These are phyloP conservation scores for Penicillium sp. DNA, from an alignment of 2,329 filamentous ascomycete genomes.

Conservation along the genomic window DNA sequence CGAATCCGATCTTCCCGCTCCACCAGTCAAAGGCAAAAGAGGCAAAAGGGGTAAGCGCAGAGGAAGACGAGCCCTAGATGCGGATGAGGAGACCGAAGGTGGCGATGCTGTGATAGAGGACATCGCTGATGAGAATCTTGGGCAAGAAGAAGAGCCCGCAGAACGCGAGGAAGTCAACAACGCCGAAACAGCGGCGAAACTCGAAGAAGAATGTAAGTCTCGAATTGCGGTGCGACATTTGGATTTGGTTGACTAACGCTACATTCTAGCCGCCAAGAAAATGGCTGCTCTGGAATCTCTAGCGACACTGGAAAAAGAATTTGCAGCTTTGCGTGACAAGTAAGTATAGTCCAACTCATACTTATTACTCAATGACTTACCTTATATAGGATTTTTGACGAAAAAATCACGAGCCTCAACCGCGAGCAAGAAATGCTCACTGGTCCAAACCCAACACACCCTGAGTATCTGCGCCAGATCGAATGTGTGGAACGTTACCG, in stretches of 20 bases:
- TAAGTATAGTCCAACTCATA: constrained; percentile 29
- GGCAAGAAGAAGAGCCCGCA: constrained; percentile 51
- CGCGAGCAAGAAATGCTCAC: constrained; percentile 62
- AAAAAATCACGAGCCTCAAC: constrained; percentile 80
- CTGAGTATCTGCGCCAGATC: constrained; percentile 87
- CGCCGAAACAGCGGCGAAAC: constrained; percentile 46
- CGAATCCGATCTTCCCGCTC: constrained; percentile 31
- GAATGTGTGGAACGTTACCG: constrained; percentile 80
- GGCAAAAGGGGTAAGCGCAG: constrained; percentile 49
- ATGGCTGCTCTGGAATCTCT: constrained; percentile 78
- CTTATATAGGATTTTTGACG: constrained; percentile 72
- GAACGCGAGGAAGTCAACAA: constrained; percentile 51
- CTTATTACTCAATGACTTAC: constrained; percentile 11
- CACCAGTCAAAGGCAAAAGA: constrained; percentile 40
- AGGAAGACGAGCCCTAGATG: constrained; percentile 43
- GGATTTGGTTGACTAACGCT: neutral
- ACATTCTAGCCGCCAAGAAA: constrained; percentile 68
- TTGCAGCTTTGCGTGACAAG: constrained; percentile 74
- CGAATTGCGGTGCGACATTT: neutral
- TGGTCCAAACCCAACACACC: constrained; percentile 68
- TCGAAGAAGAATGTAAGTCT: constrained; percentile 54
- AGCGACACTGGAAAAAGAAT: constrained; percentile 80
- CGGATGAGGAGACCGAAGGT: constrained; percentile 39
- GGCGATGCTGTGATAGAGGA: constrained; percentile 43
- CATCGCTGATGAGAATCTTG: constrained; percentile 48